These are phyloP conservation scores for Trichomonas tenax DNA, from an alignment of 208 protist genomes.

Conservation along the genomic window DNA sequence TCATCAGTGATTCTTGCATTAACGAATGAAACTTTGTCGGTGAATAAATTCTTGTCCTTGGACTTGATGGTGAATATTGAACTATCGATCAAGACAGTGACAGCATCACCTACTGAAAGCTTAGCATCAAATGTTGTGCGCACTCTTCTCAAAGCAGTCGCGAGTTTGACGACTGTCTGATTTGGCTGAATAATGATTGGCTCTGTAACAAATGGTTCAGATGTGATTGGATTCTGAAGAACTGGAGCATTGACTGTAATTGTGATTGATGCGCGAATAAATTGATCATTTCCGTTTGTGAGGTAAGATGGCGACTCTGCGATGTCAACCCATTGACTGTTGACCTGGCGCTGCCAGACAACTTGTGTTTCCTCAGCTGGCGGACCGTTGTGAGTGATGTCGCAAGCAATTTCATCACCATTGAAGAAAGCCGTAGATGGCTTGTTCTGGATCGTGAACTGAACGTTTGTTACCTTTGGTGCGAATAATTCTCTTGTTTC, in stretches of 20 bases:
- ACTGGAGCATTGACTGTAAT: background rate
- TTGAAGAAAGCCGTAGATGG: background rate
- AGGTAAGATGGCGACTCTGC: background rate
- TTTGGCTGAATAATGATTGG: background rate
- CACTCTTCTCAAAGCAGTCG: background rate
- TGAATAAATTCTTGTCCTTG: background rate
- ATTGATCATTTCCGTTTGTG: background rate
- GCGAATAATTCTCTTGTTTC: background rate
- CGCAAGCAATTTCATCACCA: background rate
- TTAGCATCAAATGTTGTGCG: background rate
- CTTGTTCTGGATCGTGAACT: background rate
- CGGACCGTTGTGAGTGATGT: background rate
- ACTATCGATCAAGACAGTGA: background rate
- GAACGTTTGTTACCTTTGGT: background rate
- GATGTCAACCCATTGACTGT: background rate
- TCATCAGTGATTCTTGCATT: background rate
- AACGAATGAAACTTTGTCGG: background rate
- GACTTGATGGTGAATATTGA: background rate
- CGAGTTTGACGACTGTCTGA: background rate
- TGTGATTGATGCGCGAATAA: background rate
- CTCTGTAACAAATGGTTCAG: background rate
- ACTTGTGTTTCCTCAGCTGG: background rate
- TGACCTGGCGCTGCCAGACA: background rate
- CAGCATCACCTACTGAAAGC: background rate
- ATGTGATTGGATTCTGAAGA: background rate